phyloP scores from a whole-genome alignment of 352 stramenopile species.

The Phytopythium vexans region DNA sequence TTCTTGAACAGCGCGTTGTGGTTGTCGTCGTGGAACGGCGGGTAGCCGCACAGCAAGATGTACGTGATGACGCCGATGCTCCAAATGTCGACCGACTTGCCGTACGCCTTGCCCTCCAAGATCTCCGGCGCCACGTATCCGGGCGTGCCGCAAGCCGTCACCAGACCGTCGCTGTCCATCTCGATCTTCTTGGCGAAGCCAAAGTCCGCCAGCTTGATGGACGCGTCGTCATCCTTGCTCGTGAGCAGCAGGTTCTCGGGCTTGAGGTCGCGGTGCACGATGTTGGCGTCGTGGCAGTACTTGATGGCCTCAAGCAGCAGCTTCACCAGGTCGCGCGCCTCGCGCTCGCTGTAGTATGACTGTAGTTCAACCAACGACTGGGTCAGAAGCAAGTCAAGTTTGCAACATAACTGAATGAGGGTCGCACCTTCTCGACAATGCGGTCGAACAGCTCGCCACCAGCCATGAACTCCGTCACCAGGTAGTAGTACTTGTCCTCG shows the following conservation, averaged over 20 bases:
- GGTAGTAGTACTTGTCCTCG: constrained; percentile 94
- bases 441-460: constrained; percentile 89
- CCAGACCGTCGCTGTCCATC: constrained; percentile 62
- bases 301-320: constrained; percentile 85
- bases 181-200: constrained; percentile 85
- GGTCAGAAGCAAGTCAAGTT: constrained; percentile 8
- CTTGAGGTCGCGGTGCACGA: constrained; percentile 85
- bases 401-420: neutral
- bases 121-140: constrained; percentile 86
- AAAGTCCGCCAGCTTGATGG: constrained; percentile 87
- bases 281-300: constrained; percentile 85
- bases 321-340: constrained; percentile 84
- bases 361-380: constrained; percentile 20
- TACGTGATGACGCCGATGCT: constrained; percentile 91
- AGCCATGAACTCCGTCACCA: constrained; percentile 97
- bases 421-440: constrained; percentile 79
- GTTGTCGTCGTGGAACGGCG: constrained; percentile 91
- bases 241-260: constrained; percentile 82
- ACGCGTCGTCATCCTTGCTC: constrained; percentile 78
- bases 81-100: constrained; percentile 85
- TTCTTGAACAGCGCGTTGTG: constrained; percentile 93
- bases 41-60: constrained; percentile 83
- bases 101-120: constrained; percentile 71
- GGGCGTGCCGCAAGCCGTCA: constrained; percentile 78
- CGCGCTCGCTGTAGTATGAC: constrained; percentile 89